Evolutionary conservation across 768 basidiomycete genomes (phyloP).

Genomic region (Tulasnella calospora): DNA sequence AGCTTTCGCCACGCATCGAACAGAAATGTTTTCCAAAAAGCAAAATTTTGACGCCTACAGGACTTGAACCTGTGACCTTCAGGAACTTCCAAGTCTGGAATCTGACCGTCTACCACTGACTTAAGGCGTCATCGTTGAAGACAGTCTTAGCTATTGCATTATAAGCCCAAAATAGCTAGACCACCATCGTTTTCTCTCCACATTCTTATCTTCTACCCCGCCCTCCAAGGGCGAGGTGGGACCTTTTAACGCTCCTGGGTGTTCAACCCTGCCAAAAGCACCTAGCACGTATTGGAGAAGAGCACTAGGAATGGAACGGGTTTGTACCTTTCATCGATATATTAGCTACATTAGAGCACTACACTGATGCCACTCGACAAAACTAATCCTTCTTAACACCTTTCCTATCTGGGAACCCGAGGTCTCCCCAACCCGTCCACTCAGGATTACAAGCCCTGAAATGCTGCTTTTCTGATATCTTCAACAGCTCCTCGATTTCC

Average conservation of each 20-base stretch:
- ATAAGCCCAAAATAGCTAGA: background rate
- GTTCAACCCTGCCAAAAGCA: no score
- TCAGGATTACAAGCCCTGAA: conserved; percentile 62
- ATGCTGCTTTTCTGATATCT: conserved; percentile 55
- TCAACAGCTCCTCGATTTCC: conserved; percentile 54
- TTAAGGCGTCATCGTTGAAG: conserved; percentile 15
- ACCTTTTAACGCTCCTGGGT: no score
- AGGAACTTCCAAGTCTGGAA: conserved; percentile 22
- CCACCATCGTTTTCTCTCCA: no score
- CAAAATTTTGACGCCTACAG: conserved; percentile 20
- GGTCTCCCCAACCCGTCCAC: conserved; percentile 59
- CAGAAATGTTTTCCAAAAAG: background rate
- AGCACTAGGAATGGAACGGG: no score
- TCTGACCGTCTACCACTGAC: conserved; percentile 27
- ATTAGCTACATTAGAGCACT: background rate
- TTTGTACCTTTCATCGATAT: no score
- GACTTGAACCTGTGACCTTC: conserved; percentile 26
- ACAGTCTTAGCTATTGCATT: background rate
- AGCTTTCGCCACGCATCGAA: background rate
- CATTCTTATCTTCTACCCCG: no score
- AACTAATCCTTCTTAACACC: background rate
- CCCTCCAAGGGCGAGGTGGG: no score
- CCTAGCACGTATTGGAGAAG: no score
- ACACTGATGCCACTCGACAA: background rate
- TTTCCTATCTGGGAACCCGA: conserved; percentile 56